phyloP scores from a whole-genome alignment of 2,329 filamentous ascomycete genomes.

The Scedosporium boydii region DNA sequence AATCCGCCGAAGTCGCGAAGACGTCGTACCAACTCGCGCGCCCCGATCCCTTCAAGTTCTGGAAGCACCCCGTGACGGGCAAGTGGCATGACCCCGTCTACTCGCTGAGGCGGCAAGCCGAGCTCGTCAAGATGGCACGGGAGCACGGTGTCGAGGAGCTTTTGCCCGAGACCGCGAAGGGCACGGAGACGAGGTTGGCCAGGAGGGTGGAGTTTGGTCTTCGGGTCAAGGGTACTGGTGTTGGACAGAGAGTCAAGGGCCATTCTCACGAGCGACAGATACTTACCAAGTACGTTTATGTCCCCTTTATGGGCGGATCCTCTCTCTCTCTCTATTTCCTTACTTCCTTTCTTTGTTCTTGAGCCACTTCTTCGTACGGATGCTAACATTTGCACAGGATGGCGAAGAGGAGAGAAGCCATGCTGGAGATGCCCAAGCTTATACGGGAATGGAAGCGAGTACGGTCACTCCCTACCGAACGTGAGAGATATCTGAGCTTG shows the following conservation, averaged over 20 bases:
- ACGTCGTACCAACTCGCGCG: constrained; percentile 46
- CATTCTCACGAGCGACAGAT: constrained; percentile 85
- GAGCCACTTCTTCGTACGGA: background rate
- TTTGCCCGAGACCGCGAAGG: constrained; percentile 68
- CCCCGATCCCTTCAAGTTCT: constrained; percentile 72
- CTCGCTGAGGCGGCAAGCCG: constrained; percentile 79
- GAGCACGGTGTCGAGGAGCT: constrained; percentile 73
- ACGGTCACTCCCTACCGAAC: constrained; percentile 22
- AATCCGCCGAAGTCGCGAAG: constrained; percentile 25
- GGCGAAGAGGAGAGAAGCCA: constrained; percentile 82
- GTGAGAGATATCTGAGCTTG: background rate
- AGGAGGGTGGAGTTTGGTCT: constrained; percentile 70
- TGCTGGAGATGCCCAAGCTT: constrained; percentile 89
- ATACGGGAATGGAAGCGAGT: constrained; percentile 92
- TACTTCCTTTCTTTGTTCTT: too few relatives aligned
- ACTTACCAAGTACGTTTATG: constrained; percentile 53
- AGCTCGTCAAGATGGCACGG: constrained; percentile 77
- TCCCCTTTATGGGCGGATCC: too few relatives aligned
- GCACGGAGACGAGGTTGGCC: constrained; percentile 59
- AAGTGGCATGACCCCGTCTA: constrained; percentile 77
- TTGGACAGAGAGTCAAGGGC: constrained; percentile 89
- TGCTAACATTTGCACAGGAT: constrained; percentile 41
- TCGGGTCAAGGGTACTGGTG: constrained; percentile 84
- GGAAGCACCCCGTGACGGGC: constrained; percentile 68
- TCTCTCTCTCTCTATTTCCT: too few relatives aligned